Evolutionary conservation across 805 yeast species (phyloP).

Genomic region (Ogataea pini): DNA sequence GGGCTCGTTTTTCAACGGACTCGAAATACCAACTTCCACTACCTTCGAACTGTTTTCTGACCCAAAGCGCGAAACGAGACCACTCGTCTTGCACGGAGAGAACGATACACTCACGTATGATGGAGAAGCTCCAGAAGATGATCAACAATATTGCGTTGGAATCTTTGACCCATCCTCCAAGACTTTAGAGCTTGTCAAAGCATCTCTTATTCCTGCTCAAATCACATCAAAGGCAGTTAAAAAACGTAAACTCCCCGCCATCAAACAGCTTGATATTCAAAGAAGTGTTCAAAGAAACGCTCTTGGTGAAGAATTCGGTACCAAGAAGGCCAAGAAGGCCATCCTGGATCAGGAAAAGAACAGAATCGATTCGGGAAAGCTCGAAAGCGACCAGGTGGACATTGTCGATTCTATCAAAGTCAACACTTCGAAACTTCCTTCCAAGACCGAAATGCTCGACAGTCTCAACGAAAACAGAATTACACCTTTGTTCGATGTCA

Average conservation of each 20-base stretch:
- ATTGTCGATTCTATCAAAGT: constrained; percentile 78
- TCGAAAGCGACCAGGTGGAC: constrained; percentile 68
- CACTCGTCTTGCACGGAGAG: constrained; percentile 72
- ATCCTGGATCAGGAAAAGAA: constrained; percentile 79
- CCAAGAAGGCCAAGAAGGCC: constrained; percentile 92
- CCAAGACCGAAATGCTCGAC: constrained; percentile 60
- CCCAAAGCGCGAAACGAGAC: constrained; percentile 37
- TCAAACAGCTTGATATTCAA: constrained; percentile 55
- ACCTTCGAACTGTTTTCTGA: constrained; percentile 63
- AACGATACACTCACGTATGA: constrained; percentile 70
- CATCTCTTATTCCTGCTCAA: constrained; percentile 61
- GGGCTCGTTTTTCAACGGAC: constrained; percentile 81
- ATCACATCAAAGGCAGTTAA: constrained; percentile 65
- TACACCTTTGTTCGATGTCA: constrained; percentile 73
- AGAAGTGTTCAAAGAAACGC: constrained; percentile 69
- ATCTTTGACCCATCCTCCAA: constrained; percentile 70
- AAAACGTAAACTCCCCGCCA: constrained; percentile 56
- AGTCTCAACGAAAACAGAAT: constrained; percentile 70
- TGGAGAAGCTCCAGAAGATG: constrained; percentile 48
- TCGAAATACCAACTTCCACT: constrained; percentile 58
- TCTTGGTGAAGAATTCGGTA: constrained; percentile 95
- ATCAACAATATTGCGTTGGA: constrained; percentile 69
- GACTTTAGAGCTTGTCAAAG: constrained; percentile 59
- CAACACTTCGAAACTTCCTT: constrained; percentile 72
- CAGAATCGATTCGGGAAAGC: constrained; percentile 79